A percentile compares a stretch with the other conserved stretches of the same genome.
Evolutionary conservation across 2,329 filamentous ascomycete genomes (phyloP).

Genomic region (Xylaria multiplex): DNA sequence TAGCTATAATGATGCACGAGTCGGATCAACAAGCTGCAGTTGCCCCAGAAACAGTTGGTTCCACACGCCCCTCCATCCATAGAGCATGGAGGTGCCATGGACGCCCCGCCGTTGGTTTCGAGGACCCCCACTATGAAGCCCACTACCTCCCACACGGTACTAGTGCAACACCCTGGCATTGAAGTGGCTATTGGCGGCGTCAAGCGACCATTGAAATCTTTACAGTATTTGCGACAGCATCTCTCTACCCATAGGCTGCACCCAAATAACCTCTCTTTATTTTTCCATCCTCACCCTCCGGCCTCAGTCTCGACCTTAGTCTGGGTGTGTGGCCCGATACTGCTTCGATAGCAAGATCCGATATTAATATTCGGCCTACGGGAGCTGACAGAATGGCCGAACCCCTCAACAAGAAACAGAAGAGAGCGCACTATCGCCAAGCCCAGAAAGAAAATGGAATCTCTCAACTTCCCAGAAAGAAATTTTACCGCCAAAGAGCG

Average conservation of each 20-base stretch:
- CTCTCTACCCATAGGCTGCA: neutral
- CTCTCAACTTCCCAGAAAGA: conserved; percentile 84
- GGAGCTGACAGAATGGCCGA: conserved; percentile 51
- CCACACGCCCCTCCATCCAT: conserved; percentile 17
- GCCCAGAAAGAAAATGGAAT: conserved; percentile 62
- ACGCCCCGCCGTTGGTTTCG: conserved; percentile 25
- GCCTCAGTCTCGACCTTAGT: neutral
- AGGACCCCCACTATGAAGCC: conserved; percentile 30
- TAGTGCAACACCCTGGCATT: neutral
- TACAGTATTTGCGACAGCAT: conserved; percentile 2
- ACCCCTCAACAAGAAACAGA: conserved; percentile 67
- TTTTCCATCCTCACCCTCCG: neutral
- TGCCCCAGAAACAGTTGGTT: conserved; percentile 37
- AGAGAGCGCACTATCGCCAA: conserved; percentile 73
- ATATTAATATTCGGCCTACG: neutral
- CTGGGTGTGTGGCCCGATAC: too few relatives aligned
- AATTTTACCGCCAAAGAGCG: conserved; percentile 93
- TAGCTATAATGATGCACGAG: conserved; percentile 16
- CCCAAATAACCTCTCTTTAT: neutral
- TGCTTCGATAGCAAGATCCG: neutral
- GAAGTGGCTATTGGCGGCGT: neutral
- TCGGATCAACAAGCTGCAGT: conserved; percentile 36
- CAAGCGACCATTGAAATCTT: conserved; percentile 12
- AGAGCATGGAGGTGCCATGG: too few relatives aligned
- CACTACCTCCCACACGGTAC: neutral